Evolutionary conservation across 305 asterid genomes (phyloP).

Genomic region (Fraxinus platypoda): DNA sequence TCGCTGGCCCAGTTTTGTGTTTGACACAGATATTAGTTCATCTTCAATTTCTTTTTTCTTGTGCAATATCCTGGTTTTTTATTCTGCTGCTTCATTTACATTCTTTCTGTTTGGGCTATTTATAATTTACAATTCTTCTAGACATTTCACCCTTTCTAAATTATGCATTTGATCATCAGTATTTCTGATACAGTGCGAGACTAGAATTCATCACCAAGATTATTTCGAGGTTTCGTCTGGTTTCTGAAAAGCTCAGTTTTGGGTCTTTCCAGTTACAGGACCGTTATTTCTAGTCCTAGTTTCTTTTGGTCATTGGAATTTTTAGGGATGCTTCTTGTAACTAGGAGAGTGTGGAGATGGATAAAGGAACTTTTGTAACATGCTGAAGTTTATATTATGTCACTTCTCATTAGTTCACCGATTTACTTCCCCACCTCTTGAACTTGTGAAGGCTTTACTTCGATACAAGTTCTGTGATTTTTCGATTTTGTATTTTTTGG

Average conservation of each 20-base stretch:
- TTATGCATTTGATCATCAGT: not conserved
- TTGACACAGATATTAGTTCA: not conserved
- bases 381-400: not conserved
- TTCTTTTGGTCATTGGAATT: not conserved
- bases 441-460: not conserved
- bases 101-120: not conserved
- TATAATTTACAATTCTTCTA: not conserved
- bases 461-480: not conserved
- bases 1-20: not conserved
- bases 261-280: not conserved
- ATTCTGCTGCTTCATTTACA: not conserved
- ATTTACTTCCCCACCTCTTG: conserved; percentile 3
- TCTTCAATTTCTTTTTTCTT: not conserved
- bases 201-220: not conserved
- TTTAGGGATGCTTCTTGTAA: not conserved
- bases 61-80: not conserved
- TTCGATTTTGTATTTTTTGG: conserved; percentile 9
- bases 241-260: not conserved
- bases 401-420: not conserved
- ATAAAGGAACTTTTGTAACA: not conserved
- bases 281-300: not conserved
- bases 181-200: not conserved
- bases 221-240: not conserved
- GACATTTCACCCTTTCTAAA: not conserved
- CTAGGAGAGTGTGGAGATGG: not conserved